These are phyloP conservation scores for Cercophora newfieldiana DNA, from an alignment of 495 filamentous ascomycete genomes.

Conservation along the genomic window DNA sequence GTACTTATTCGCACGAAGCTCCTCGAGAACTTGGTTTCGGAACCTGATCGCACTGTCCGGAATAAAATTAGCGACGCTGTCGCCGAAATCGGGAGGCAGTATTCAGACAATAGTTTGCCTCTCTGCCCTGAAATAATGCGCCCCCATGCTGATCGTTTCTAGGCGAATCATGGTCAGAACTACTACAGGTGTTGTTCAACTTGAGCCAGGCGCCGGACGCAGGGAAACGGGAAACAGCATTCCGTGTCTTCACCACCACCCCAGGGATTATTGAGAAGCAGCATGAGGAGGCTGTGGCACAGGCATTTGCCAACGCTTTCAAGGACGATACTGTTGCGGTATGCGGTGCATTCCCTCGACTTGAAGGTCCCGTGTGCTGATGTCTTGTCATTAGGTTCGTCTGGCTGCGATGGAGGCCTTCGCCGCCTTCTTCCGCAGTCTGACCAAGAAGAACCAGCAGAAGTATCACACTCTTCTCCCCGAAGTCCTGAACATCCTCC, in stretches of 20 bases:
- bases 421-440: conserved; percentile 87
- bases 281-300: conserved; percentile 81
- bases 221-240: conserved; percentile 84
- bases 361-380: conserved; percentile 4
- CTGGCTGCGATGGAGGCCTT: conserved; percentile 96
- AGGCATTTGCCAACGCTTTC: conserved; percentile 87
- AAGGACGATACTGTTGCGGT: conserved; percentile 81
- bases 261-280: conserved; percentile 96
- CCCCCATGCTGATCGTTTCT: conserved; percentile 30
- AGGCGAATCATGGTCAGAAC: conserved; percentile 89
- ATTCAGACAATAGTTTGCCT: conserved; percentile 81
- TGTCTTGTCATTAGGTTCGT: conserved; percentile 61
- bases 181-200: conserved; percentile 80
- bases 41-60: conserved; percentile 68
- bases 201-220: conserved; percentile 81
- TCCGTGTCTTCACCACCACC: conserved; percentile 90
- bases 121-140: not conserved
- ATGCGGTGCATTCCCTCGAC: conserved; percentile 31
- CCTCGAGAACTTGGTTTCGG: conserved; percentile 69
- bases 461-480: conserved; percentile 86
- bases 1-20: conserved; percentile 78
- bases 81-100: conserved; percentile 91
- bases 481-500: conserved; percentile 87
- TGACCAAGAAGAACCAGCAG: conserved; percentile 78
- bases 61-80: conserved; percentile 97